phyloP scores from a whole-genome alignment of 169 alveolate species.

The Cryptosporidium baileyi region DNA sequence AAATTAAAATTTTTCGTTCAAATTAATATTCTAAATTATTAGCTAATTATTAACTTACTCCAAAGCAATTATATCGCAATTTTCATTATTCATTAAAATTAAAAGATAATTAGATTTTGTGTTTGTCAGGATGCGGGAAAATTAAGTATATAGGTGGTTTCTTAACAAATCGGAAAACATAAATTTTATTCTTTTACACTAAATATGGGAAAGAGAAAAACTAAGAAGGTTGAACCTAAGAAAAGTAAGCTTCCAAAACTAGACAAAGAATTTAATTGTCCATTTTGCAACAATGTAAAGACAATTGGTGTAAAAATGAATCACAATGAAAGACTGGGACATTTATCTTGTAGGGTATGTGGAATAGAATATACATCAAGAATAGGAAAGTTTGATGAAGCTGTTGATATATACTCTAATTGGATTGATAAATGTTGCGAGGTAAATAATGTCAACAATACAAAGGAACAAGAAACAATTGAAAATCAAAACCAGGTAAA shows the following conservation, averaged over 20 bases:
- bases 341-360: conserved; percentile 86
- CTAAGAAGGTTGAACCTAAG: conserved; percentile 76
- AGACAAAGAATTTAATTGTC: conserved; percentile 93
- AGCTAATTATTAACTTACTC: too few relatives aligned
- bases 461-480: neutral
- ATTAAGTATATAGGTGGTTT: too few relatives aligned
- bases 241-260: conserved; percentile 82
- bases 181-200: neutral
- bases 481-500: neutral
- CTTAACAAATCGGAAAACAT: too few relatives aligned
- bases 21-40: too few relatives aligned
- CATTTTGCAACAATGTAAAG: conserved; percentile 90
- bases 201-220: conserved; percentile 83
- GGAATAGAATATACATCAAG: conserved; percentile 82
- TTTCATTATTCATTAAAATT: neutral
- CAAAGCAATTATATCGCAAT: too few relatives aligned
- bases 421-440: conserved; percentile 91
- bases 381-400: conserved; percentile 82
- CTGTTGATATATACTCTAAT: conserved; percentile 88
- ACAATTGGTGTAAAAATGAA: conserved; percentile 89
- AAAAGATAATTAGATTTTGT: neutral
- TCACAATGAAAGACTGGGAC: conserved; percentile 72
- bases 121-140: neutral
- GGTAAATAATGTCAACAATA: conserved; percentile 40
- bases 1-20: too few relatives aligned